Evolutionary conservation across 495 filamentous ascomycete genomes (phyloP).

Genomic region (Pseudomonodictys pantanalensis): DNA sequence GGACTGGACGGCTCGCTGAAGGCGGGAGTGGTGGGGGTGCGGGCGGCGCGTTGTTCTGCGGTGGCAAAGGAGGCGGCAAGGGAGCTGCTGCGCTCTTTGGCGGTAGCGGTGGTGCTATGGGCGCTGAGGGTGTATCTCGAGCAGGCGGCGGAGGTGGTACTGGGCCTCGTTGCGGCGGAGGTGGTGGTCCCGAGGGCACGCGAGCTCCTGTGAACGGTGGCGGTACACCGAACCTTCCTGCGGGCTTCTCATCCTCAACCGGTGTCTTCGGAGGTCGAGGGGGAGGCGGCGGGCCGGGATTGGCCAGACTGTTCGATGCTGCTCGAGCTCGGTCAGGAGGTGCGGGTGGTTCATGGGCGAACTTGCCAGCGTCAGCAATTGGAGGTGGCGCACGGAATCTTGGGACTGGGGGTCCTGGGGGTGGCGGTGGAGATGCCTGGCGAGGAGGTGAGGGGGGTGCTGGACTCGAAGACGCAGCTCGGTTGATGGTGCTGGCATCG

Average conservation of each 20-base stretch:
- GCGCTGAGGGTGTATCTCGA: conserved; percentile 42
- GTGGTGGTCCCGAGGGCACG: conserved; percentile 62
- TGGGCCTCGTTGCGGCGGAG: conserved; percentile 67
- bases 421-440: conserved; percentile 36
- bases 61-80: conserved; percentile 28
- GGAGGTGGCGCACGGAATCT: conserved; percentile 82
- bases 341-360: conserved; percentile 55
- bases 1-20: conserved; percentile 21
- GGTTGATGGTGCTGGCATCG: conserved; percentile 32
- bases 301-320: conserved; percentile 50
- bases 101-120: conserved; percentile 62
- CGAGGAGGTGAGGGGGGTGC: conserved; percentile 32
- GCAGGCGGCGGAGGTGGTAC: conserved; percentile 45
- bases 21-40: conserved; percentile 36
- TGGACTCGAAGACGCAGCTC: conserved; percentile 24
- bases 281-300: conserved; percentile 75
- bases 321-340: conserved; percentile 57
- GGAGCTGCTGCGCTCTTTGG: conserved; percentile 61
- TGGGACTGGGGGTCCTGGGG: conserved; percentile 49
- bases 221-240: conserved; percentile 68
- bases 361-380: conserved; percentile 81
- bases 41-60: conserved; percentile 22
- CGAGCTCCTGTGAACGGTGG: conserved; percentile 75
- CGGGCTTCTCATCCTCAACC: conserved; percentile 60
- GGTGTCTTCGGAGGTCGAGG: conserved; percentile 85